These are phyloP conservation scores for Crithidia expoeki DNA, from an alignment of 208 protist genomes.

Conservation along the genomic window DNA sequence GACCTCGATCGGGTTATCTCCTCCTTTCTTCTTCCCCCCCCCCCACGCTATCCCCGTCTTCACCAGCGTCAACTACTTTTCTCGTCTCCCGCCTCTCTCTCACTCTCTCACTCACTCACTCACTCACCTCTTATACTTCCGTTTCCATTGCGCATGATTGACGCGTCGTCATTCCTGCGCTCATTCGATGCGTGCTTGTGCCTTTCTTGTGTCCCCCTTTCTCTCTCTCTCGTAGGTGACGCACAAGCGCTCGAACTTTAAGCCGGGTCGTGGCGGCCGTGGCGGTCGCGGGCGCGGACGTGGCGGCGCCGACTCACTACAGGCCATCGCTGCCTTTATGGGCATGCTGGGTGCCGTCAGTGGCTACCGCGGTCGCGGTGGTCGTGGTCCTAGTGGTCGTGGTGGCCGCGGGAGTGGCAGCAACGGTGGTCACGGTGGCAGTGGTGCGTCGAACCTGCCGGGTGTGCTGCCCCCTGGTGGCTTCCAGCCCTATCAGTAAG, in stretches of 20 bases:
- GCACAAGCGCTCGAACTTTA: conserved; percentile 76
- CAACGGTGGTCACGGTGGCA: conserved; percentile 7
- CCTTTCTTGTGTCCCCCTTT: neutral
- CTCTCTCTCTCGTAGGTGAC: conserved; percentile 49
- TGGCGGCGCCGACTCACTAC: conserved; percentile 49
- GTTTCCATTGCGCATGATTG: no score
- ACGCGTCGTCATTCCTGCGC: no score
- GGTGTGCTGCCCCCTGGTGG: conserved; percentile 32
- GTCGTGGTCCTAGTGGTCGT: conserved; percentile 23
- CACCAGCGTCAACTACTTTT: no score
- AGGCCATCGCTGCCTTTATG: conserved; percentile 74
- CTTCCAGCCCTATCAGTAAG: conserved; percentile 65
- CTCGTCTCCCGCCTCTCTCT: conserved; percentile 5
- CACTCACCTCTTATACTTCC: no score
- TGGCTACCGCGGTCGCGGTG: conserved; percentile 28
- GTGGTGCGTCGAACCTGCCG: conserved; percentile 18
- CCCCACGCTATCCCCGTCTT: no score
- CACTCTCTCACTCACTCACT: conserved; percentile 1
- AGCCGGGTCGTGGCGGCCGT: conserved; percentile 57
- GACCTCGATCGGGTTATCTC: no score
- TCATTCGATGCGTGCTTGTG: no score
- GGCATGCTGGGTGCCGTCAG: conserved; percentile 57
- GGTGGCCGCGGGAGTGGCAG: conserved; percentile 33
- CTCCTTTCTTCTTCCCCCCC: no score
- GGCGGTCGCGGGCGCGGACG: conserved; percentile 34